Evolutionary conservation across 108 stramenopile genomes (phyloP).

Genomic region (Conticribra weissflogii): DNA sequence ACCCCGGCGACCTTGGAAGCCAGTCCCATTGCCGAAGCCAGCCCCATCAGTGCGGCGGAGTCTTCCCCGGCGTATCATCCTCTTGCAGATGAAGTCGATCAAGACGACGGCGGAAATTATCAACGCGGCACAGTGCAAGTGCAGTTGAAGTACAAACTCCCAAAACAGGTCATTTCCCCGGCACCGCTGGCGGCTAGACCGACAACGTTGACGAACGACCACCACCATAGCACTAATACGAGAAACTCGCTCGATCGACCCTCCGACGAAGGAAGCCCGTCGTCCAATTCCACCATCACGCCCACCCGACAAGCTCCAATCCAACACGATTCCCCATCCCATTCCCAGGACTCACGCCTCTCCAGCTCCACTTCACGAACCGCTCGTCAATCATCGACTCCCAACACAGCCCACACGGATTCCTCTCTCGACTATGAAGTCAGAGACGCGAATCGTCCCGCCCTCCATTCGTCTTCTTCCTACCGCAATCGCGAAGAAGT

Average conservation of each 20-base stretch:
- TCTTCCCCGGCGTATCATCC: constrained; percentile 21
- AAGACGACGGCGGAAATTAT: not conserved
- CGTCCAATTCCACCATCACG: constrained; percentile 1
- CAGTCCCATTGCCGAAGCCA: not conserved
- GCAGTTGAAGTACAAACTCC: not conserved
- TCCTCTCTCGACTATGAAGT: constrained; percentile 37
- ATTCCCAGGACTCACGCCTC: constrained; percentile 11
- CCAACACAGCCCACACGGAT: no score
- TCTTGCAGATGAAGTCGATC: constrained; percentile 5
- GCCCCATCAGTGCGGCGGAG: not conserved
- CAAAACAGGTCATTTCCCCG: no score
- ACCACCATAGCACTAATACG: no score
- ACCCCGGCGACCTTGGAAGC: not conserved
- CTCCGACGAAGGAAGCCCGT: no score
- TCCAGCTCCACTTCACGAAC: constrained; percentile 31
- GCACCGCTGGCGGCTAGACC: no score
- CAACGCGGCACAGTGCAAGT: not conserved
- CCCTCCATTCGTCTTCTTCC: not conserved
- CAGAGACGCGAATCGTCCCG: constrained; percentile 34
- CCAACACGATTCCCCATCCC: constrained; percentile 12
- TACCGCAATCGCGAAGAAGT: constrained; percentile 12
- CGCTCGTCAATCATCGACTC: no score
- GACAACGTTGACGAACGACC: no score
- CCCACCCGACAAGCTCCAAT: not conserved
- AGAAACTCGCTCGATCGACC: no score